These are phyloP conservation scores for Pichia sorboxylosa DNA, from an alignment of 1,139 yeast genomes.

Conservation along the genomic window DNA sequence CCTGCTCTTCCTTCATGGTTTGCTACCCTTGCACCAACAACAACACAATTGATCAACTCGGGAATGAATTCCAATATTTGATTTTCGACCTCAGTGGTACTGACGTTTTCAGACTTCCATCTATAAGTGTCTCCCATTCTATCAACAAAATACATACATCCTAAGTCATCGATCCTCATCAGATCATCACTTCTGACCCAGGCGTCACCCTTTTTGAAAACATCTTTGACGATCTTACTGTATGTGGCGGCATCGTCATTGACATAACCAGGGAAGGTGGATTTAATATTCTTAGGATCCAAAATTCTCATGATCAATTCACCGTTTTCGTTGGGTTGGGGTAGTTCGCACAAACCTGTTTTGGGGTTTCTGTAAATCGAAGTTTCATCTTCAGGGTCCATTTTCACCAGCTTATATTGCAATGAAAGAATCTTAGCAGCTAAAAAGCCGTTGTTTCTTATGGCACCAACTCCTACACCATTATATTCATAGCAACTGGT, in stretches of 20 bases:
- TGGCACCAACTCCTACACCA: slow-evolving; percentile 71
- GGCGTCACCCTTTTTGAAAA: slow-evolving; percentile 79
- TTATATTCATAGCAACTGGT: slow-evolving; percentile 81
- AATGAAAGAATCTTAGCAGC: slow-evolving; percentile 45
- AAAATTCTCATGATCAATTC: slow-evolving; percentile 71
- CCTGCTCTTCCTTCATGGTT: slow-evolving; percentile 95
- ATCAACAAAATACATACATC: slow-evolving; percentile 76
- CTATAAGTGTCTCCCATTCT: slow-evolving; percentile 92
- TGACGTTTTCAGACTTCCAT: slow-evolving; percentile 95
- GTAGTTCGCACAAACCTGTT: slow-evolving; percentile 43
- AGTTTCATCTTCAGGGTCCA: slow-evolving; percentile 75
- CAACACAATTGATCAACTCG: slow-evolving; percentile 58
- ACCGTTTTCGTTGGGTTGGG: slow-evolving; percentile 62
- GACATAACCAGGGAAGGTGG: slow-evolving; percentile 83
- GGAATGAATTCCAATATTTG: slow-evolving; percentile 35
- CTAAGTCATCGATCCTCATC: slow-evolving; percentile 55
- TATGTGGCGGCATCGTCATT: slow-evolving; percentile 73
- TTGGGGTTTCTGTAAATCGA: slow-evolving; percentile 58
- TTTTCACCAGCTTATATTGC: slow-evolving; percentile 48
- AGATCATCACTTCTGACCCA: slow-evolving; percentile 88
- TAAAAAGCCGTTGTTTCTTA: slow-evolving; percentile 69
- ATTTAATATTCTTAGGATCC: slow-evolving; percentile 49
- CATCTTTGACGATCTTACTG: slow-evolving; percentile 61
- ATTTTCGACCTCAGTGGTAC: slow-evolving; percentile 88
- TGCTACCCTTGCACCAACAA: slow-evolving; percentile 82